phyloP scores from a whole-genome alignment of 2,329 filamentous ascomycete genomes.

The Colletotrichum paranaense region DNA sequence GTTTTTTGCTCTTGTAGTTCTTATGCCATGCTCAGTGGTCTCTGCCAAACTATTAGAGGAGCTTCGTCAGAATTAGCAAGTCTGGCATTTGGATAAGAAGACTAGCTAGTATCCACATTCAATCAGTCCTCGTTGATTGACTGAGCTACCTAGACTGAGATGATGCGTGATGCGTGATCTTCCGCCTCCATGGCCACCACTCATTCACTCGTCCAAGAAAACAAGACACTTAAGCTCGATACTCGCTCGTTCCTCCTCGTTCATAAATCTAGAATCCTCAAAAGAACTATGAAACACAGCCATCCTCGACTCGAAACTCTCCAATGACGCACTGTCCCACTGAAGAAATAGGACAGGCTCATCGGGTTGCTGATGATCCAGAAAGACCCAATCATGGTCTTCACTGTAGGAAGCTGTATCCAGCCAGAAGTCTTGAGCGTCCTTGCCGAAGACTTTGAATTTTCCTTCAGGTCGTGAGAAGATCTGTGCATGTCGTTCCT shows the following conservation, averaged over 20 bases:
- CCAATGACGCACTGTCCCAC: background rate
- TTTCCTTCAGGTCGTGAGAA: background rate
- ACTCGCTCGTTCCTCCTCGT: background rate
- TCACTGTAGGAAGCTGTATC: background rate
- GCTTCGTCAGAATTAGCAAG: too few relatives aligned
- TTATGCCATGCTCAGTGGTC: too few relatives aligned
- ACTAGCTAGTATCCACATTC: too few relatives aligned
- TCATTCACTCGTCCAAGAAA: background rate
- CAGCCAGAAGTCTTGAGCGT: background rate
- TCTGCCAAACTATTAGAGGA: too few relatives aligned
- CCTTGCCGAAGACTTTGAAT: background rate
- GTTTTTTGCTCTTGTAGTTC: too few relatives aligned
- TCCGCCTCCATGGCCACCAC: too few relatives aligned
- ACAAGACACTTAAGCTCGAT: background rate
- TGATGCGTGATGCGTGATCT: too few relatives aligned
- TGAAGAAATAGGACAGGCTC: background rate
- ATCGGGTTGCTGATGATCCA: background rate
- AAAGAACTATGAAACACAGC: background rate
- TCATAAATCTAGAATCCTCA: background rate
- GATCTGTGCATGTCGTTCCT: background rate
- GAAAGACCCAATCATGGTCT: background rate
- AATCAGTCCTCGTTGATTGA: too few relatives aligned
- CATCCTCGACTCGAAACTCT: background rate
- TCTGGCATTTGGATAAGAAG: too few relatives aligned
- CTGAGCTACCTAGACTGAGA: too few relatives aligned